Evolutionary conservation across 371 early-diverging fungal species (phyloP).

Genomic region (Mortierella sp.): DNA sequence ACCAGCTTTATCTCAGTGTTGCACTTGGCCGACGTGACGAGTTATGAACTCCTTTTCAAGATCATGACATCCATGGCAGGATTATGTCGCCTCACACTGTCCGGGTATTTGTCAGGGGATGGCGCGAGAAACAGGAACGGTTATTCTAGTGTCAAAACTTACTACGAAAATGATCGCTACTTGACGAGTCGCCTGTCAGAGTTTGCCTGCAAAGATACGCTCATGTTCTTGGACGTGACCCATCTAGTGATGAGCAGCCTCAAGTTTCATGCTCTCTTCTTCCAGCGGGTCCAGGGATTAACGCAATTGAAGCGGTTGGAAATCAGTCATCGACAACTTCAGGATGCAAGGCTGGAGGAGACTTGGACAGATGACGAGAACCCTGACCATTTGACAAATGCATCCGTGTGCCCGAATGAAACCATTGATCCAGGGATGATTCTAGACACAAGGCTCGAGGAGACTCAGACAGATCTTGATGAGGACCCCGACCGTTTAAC

Average conservation of each 20-base stretch:
- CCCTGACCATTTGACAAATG: background rate
- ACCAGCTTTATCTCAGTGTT: constrained; percentile 4
- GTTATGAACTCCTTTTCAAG: constrained; percentile 2
- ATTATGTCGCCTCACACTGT: constrained; percentile 7
- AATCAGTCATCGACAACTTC: constrained; percentile 12
- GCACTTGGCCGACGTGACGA: background rate
- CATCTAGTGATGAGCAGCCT: constrained; percentile 1
- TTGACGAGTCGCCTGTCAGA: background rate
- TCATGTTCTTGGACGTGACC: constrained; percentile 10
- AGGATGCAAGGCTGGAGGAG: constrained; percentile 20
- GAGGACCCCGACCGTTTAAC: background rate
- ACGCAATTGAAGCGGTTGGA: constrained; percentile 6
- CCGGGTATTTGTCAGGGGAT: background rate
- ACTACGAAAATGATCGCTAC: background rate
- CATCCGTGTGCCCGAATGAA: constrained; percentile 8
- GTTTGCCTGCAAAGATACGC: constrained; percentile 8
- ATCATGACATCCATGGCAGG: constrained; percentile 11
- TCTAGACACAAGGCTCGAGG: constrained; percentile 12
- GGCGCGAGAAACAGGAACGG: background rate
- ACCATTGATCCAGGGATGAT: constrained; percentile 2
- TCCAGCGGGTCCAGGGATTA: constrained; percentile 10
- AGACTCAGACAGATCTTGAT: constrained; percentile 6
- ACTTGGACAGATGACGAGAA: constrained; percentile 9
- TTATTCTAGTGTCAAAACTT: background rate
- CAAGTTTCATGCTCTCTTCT: constrained; percentile 14